A percentile compares a stretch with the other conserved stretches of the same genome.
These are phyloP conservation scores for Pichia sp. DNA, from an alignment of 1,139 yeast species.

Conservation along the genomic window DNA sequence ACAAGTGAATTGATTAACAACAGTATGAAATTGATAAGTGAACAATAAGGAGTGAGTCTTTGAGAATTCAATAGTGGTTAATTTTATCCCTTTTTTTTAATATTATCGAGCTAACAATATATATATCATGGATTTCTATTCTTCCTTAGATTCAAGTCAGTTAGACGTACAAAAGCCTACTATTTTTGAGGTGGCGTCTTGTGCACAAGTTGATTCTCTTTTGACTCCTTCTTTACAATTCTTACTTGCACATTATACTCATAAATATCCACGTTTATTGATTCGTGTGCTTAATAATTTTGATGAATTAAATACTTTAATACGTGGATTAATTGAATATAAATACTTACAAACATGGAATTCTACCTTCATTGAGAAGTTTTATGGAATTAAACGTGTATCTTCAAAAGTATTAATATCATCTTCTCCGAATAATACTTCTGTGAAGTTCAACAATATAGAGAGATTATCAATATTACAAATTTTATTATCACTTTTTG, in stretches of 20 bases:
- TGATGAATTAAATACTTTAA: slow-evolving; percentile 64
- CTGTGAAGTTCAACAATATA: slow-evolving; percentile 37
- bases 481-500: slow-evolving; percentile 51
- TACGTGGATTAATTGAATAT: slow-evolving; percentile 70
- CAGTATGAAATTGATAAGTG: too few relatives aligned
- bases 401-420: slow-evolving; percentile 26
- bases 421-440: slow-evolving; percentile 1
- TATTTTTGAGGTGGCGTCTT: slow-evolving; percentile 73
- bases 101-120: too few relatives aligned
- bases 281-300: slow-evolving; percentile 59
- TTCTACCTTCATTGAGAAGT: slow-evolving; percentile 84
- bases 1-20: too few relatives aligned
- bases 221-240: slow-evolving; percentile 80
- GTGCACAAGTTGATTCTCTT: slow-evolving; percentile 70
- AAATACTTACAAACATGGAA: slow-evolving; percentile 70
- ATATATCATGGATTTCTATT: slow-evolving; percentile 68
- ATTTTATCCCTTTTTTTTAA: too few relatives aligned
- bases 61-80: too few relatives aligned
- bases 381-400: slow-evolving; percentile 79
- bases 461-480: slow-evolving; percentile 53
- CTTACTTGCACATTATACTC: slow-evolving; percentile 75
- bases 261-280: slow-evolving; percentile 65
- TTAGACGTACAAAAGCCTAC: slow-evolving; percentile 75
- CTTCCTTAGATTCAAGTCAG: slow-evolving; percentile 71
- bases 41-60: too few relatives aligned